A percentile compares a stretch with the other conserved stretches of the same genome.
Evolutionary conservation across 202 grass and related monocot genomes (phyloP).

Genomic region (Eragrostis tef): DNA sequence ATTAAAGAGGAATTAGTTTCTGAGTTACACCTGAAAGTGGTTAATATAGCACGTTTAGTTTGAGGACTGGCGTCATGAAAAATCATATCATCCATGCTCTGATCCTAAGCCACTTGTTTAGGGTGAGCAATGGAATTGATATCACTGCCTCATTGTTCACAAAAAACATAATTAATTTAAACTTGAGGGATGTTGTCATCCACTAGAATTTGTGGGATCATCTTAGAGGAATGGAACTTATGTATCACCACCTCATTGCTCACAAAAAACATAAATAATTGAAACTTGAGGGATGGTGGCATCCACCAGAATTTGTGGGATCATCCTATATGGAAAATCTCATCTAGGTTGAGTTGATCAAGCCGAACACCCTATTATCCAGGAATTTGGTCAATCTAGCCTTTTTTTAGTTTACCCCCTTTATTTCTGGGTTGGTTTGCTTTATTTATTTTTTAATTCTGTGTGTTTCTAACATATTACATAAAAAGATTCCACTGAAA

Average conservation of each 20-base stretch:
- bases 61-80: too few species aligned
- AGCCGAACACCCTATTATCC: background rate
- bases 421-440: background rate
- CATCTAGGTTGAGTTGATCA: too few species aligned
- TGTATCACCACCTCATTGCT: background rate
- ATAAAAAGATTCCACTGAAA: background rate
- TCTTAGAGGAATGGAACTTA: background rate
- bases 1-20: slow-evolving; percentile 20
- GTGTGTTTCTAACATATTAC: background rate
- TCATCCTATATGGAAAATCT: background rate
- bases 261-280: background rate
- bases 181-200: background rate
- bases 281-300: background rate
- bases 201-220: background rate
- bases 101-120: background rate
- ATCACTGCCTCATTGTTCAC: background rate
- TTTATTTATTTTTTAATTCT: background rate
- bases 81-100: background rate
- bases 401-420: background rate
- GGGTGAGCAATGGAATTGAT: background rate
- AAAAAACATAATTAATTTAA: background rate
- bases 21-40: slow-evolving; percentile 18
- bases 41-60: background rate
- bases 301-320: background rate
- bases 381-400: background rate